Evolutionary conservation across 371 early-diverging fungal genomes (phyloP), one percentile per base, ranked within the genome.

Genomic region (Actinomortierella wolfii): DNA sequence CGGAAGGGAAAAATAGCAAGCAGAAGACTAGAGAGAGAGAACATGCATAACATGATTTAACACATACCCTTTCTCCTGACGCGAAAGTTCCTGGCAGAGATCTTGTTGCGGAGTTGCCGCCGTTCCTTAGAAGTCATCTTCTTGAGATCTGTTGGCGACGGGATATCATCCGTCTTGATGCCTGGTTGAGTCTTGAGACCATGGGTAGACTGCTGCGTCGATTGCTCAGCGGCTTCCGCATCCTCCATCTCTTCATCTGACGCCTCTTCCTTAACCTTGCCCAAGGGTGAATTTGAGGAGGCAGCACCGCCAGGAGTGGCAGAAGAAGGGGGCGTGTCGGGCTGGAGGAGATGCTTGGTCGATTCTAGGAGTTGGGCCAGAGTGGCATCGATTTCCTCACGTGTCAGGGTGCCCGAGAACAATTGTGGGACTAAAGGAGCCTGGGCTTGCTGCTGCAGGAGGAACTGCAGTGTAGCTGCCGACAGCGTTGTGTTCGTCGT

Each of bases 1-100:
- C 18, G 20, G 17, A 17, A 17, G 20, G 45, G 17, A 17, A 45
- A 17, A 17, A 20, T 8, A 17, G 20, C 3, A 45, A 20, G 20
- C 3, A 45, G 45, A 17, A 20, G 17, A 20, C n/a, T n/a, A 45
- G 17, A 45, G 17, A 45, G 45, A 47, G 21, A 50, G 51, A 50
- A 13, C 21, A 18, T 18, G 39, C 34, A 52, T 17, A 41, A 17
- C 28, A 21, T 34, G 44, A 44, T 20, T 15, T 21, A 21, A 47
- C 23, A 56, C 54, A 51, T 80, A 91, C 92, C 93, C 83, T 95
- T 95, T 79, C 94, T 83, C 56, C 94, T 84, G 48, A 89, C 88
- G 50, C 95, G 80, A 76, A 95, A 95, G 68, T 92, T 92, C 61
- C 95, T 80, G 13, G 95, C 95, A 17, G 93, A 93, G 41, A 94